These are phyloP conservation scores for Mycena floridula DNA, from an alignment of 768 basidiomycete species.

Conservation along the genomic window DNA sequence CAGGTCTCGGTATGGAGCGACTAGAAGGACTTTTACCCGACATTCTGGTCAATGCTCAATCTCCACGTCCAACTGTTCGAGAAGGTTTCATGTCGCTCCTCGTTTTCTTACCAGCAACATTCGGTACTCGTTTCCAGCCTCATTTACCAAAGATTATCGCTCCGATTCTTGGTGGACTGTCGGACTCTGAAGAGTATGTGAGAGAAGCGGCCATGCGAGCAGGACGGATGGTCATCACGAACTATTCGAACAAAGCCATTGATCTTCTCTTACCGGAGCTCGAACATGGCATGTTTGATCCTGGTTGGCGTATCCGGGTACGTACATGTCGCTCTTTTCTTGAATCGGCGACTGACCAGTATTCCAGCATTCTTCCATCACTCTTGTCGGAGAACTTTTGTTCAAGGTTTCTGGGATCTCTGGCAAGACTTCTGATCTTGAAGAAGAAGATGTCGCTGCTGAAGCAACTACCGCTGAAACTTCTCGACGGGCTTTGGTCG, in stretches of 20 bases:
- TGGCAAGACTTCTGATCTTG: constrained; percentile 73
- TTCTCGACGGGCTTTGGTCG: constrained; percentile 79
- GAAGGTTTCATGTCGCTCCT: constrained; percentile 99
- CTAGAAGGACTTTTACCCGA: constrained; percentile 92
- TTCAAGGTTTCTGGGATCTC: constrained; percentile 98
- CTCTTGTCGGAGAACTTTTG: constrained; percentile 89
- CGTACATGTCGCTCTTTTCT: constrained; percentile 16
- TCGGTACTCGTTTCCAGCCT: constrained; percentile 93
- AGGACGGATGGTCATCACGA: constrained; percentile 96
- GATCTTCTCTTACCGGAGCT: constrained; percentile 92
- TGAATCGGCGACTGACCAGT: constrained; percentile 6
- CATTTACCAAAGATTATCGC: constrained; percentile 92
- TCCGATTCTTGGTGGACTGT: constrained; percentile 86
- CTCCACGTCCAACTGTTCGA: constrained; percentile 82
- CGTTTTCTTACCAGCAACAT: constrained; percentile 92
- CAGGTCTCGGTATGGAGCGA: constrained; percentile 96
- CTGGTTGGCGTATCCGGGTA: constrained; percentile 92
- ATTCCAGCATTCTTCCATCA: constrained; percentile 85
- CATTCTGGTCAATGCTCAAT: constrained; percentile 87
- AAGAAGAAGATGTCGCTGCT: constrained; percentile 64
- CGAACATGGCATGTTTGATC: constrained; percentile 91
- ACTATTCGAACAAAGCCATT: constrained; percentile 88
- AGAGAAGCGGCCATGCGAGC: constrained; percentile 97
- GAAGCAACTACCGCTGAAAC: constrained; percentile 67
- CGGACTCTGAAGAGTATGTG: constrained; percentile 92